Conservation (phyloP, 805 yeast species). For the Metschnikowia santaceciliae region DNA sequence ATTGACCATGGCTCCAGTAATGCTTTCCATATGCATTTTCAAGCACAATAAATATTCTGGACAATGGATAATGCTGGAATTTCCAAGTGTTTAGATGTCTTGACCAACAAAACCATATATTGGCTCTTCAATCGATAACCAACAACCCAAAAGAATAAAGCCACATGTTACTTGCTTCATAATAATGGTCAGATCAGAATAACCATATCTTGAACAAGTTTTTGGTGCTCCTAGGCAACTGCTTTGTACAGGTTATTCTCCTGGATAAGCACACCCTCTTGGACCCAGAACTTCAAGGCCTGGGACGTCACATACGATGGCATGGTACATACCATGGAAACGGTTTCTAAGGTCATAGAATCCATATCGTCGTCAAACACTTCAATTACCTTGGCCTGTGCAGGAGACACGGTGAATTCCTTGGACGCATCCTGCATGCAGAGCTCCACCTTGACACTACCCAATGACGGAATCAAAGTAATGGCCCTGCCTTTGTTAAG, state of each 20-base stretch:
- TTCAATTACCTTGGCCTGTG: conserved; percentile 60
- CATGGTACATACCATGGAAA: conserved; percentile 20
- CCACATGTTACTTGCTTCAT: too few relatives aligned
- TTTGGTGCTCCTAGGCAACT: not conserved
- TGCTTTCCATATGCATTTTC: too few relatives aligned
- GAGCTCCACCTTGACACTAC: conserved; percentile 59
- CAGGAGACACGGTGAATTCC: conserved; percentile 56
- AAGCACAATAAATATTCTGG: too few relatives aligned
- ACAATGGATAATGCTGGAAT: too few relatives aligned
- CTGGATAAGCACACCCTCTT: conserved; percentile 44
- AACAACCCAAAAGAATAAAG: too few relatives aligned
- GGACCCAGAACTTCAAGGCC: conserved; percentile 59
- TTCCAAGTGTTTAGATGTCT: too few relatives aligned
- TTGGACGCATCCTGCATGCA: conserved; percentile 21
- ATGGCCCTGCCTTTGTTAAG: conserved; percentile 57
- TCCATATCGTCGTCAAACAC: conserved; percentile 40
- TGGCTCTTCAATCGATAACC: too few relatives aligned
- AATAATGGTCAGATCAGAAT: too few relatives aligned
- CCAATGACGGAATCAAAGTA: conserved; percentile 53
- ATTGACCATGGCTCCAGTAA: too few relatives aligned
- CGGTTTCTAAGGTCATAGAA: conserved; percentile 25
- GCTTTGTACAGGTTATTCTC: conserved; percentile 1
- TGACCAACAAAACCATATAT: too few relatives aligned
- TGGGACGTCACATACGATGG: conserved; percentile 20
- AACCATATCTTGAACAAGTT: too few relatives aligned